phyloP scores from a whole-genome alignment of 106 monocot species.

The Iris macrosiphon region DNA sequence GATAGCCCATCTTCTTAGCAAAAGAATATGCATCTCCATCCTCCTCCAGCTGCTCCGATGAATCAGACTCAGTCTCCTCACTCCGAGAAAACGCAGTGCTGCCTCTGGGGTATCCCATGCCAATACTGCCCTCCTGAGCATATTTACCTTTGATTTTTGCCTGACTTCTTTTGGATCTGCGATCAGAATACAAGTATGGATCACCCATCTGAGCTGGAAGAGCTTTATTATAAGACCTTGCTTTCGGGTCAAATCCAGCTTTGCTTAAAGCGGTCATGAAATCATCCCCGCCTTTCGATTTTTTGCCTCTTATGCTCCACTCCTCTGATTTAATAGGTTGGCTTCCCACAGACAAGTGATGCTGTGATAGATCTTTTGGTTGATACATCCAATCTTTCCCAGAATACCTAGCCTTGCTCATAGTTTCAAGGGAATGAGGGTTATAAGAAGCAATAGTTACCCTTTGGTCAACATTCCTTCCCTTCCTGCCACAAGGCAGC shows the following conservation, averaged over 20 bases:
- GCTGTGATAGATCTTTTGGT: constrained; percentile 8
- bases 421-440: constrained; percentile 13
- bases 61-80: constrained; percentile 83
- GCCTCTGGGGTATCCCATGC: constrained; percentile 5
- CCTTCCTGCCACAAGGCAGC: constrained; percentile 8
- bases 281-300: constrained; percentile 14
- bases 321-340: constrained; percentile 18
- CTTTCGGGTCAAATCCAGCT: no score
- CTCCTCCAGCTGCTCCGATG: constrained; percentile 37
- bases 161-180: constrained; percentile 12
- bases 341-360: constrained; percentile 6
- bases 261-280: background rate
- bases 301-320: constrained; percentile 24
- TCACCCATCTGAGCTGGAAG: constrained; percentile 15
- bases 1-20: constrained; percentile 12
- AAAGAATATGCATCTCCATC: constrained; percentile 14
- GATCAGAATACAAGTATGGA: no score
- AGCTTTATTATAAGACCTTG: constrained; percentile 25
- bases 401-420: constrained; percentile 22
- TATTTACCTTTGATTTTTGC: constrained; percentile 26
- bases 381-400: constrained; percentile 22
- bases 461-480: constrained; percentile 22
- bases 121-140: constrained; percentile 10
- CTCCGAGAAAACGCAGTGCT: constrained; percentile 8
- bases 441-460: constrained; percentile 50